phyloP scores from a whole-genome alignment of 148 eudicot genomes.

The Spergularia marina region DNA sequence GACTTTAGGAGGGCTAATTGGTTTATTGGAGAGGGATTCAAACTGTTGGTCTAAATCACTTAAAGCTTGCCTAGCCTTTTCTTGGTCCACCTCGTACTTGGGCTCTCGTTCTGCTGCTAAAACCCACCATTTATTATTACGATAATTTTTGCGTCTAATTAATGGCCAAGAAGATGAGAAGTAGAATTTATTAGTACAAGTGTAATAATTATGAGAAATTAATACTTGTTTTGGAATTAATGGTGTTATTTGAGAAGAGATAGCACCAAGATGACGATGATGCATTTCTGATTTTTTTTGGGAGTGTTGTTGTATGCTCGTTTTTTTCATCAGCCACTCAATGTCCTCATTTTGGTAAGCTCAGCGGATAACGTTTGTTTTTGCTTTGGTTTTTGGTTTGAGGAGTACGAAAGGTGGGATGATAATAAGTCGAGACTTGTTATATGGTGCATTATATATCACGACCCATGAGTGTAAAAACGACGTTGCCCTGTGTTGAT shows the following conservation, averaged over 20 bases:
- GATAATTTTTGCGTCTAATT: background rate
- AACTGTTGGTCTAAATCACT: conserved; percentile 59
- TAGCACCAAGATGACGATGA: conserved; percentile 14
- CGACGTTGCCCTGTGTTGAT: no score
- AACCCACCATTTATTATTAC: conserved; percentile 18
- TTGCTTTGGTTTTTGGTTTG: background rate
- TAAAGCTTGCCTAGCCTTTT: conserved; percentile 69
- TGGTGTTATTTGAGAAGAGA: conserved; percentile 24
- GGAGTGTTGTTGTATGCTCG: background rate
- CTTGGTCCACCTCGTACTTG: conserved; percentile 52
- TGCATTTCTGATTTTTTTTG: conserved; percentile 16
- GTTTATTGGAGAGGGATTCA: conserved; percentile 45
- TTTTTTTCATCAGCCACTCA: conserved; percentile 19
- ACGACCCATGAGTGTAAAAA: no score
- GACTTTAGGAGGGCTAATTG: conserved; percentile 42
- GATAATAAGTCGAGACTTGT: no score
- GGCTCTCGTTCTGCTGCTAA: conserved; percentile 46
- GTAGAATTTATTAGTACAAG: background rate
- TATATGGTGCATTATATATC: no score
- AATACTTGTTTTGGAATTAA: background rate
- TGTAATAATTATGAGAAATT: background rate
- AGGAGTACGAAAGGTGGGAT: no score
- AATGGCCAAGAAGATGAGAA: background rate
- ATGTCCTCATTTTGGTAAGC: background rate
- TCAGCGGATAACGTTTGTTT: background rate